A percentile compares a stretch with the other conserved stretches of the same genome.
phyloP scores from a whole-genome alignment of 495 filamentous ascomycete genomes.

The Annulohypoxylon maeteangense region DNA sequence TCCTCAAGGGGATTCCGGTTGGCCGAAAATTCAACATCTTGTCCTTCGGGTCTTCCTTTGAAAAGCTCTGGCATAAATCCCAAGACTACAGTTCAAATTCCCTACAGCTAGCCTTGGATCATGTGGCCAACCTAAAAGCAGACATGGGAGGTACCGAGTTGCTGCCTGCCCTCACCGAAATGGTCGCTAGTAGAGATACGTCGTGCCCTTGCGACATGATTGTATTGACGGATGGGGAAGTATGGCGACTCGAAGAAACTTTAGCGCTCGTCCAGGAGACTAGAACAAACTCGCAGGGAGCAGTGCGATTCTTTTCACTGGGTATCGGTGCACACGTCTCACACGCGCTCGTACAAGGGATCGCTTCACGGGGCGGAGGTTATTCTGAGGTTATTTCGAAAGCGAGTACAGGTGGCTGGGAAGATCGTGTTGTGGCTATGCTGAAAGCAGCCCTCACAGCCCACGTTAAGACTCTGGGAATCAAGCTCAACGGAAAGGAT shows the following conservation, averaged over 20 bases:
- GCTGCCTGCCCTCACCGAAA: background rate
- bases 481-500: background rate
- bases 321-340: conserved; percentile 9
- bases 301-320: conserved; percentile 7
- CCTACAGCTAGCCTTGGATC: background rate
- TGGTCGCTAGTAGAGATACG: background rate
- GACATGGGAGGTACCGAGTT: conserved; percentile 11
- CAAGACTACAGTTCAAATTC: conserved; percentile 2
- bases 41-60: background rate
- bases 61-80: background rate
- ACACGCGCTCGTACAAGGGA: conserved; percentile 8
- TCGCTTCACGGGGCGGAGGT: conserved; percentile 2
- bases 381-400: conserved; percentile 10
- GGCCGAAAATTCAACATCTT: conserved; percentile 6
- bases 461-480: background rate
- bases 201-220: conserved; percentile 11
- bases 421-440: conserved; percentile 6
- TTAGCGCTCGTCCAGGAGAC: background rate
- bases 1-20: conserved; percentile 8
- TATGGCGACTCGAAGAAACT: conserved; percentile 5
- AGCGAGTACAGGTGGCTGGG: conserved; percentile 8
- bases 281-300: background rate
- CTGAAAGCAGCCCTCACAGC: background rate
- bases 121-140: background rate
- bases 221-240: conserved; percentile 9